phyloP scores from a whole-genome alignment of 805 yeast species.

The Starmerella apicola region DNA sequence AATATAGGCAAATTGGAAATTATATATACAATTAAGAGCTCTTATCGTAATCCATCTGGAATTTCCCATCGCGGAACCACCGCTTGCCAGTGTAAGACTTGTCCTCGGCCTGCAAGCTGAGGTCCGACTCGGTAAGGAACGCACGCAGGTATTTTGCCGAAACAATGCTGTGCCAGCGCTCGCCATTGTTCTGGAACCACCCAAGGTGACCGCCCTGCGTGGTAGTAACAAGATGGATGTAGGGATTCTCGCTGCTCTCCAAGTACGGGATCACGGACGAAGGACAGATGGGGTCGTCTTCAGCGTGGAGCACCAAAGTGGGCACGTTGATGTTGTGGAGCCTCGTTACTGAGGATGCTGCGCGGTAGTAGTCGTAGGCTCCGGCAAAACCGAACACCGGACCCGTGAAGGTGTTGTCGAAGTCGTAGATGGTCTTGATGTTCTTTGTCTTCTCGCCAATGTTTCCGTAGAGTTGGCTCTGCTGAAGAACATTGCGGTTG shows the following conservation, averaged over 20 bases:
- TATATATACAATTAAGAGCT: too few relatives aligned
- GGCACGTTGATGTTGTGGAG: conserved; percentile 49
- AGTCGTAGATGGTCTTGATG: conserved; percentile 36
- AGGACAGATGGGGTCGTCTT: conserved; percentile 67
- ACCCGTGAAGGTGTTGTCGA: conserved; percentile 56
- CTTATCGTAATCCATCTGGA: conserved; percentile 8
- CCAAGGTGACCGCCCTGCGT: conserved; percentile 72
- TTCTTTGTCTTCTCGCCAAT: conserved; percentile 19
- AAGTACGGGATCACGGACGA: conserved; percentile 38
- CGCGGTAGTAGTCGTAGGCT: conserved; percentile 52
- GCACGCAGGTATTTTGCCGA: conserved; percentile 33
- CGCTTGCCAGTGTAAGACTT: conserved; percentile 1
- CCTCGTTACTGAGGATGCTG: conserved; percentile 45
- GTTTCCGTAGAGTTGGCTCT: conserved; percentile 23
- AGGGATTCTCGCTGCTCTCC: conserved; percentile 47
- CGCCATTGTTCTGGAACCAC: conserved; percentile 51
- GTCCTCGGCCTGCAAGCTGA: background rate
- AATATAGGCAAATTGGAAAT: too few relatives aligned
- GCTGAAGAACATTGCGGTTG: conserved; percentile 32
- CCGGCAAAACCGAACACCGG: conserved; percentile 52
- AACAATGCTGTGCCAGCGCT: conserved; percentile 55
- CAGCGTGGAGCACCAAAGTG: conserved; percentile 45
- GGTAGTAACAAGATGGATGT: conserved; percentile 44
- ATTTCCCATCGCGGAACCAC: conserved; percentile 14
- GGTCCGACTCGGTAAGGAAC: conserved; percentile 26